Percentiles rank a stretch among this genome's conserved stretches.
Conservation (phyloP, 2,329 filamentous ascomycete species). For the Aspergillus sp. region DNA sequence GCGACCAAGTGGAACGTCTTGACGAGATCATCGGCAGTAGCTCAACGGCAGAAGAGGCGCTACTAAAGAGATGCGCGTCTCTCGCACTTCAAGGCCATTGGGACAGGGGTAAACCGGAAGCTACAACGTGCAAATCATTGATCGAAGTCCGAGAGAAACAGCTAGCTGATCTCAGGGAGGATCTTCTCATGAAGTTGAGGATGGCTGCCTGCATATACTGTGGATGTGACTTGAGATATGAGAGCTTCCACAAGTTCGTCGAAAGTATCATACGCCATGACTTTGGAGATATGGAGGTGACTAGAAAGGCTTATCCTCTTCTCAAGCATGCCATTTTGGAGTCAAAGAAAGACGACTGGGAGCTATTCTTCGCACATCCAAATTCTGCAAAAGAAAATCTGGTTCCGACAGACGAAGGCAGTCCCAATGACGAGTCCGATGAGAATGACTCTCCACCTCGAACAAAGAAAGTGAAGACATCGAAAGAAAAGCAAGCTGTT, state of each 20-base stretch:
- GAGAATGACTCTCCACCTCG: not conserved
- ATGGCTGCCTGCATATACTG: slow-evolving; percentile 31
- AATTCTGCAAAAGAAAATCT: not conserved
- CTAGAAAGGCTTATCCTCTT: slow-evolving; percentile 17
- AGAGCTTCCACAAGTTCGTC: slow-evolving; percentile 29
- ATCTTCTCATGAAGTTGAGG: slow-evolving; percentile 24
- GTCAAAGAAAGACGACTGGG: slow-evolving; percentile 28
- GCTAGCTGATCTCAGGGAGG: slow-evolving; percentile 19
- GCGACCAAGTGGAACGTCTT: slow-evolving; percentile 39
- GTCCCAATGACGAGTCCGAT: too few relatives aligned
- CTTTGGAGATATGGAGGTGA: slow-evolving; percentile 30
- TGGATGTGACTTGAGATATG: slow-evolving; percentile 18
- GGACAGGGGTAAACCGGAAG: slow-evolving; percentile 25
- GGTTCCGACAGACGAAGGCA: not conserved
- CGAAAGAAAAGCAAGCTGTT: not conserved
- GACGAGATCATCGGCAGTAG: slow-evolving; percentile 48
- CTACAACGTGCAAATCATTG: slow-evolving; percentile 33
- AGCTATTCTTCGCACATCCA: slow-evolving; percentile 23
- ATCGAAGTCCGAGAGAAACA: slow-evolving; percentile 23
- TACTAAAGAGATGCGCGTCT: slow-evolving; percentile 49
- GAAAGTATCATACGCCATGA: slow-evolving; percentile 25
- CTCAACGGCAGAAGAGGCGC: slow-evolving; percentile 50
- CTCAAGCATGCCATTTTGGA: slow-evolving; percentile 18
- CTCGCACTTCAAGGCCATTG: slow-evolving; percentile 31
- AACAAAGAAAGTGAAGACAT: not conserved